A percentile compares a stretch with the other conserved stretches of the same genome.
These are phyloP conservation scores for Aspergillus thermomutatus DNA, from an alignment of 2,329 filamentous ascomycete species.

Conservation along the genomic window DNA sequence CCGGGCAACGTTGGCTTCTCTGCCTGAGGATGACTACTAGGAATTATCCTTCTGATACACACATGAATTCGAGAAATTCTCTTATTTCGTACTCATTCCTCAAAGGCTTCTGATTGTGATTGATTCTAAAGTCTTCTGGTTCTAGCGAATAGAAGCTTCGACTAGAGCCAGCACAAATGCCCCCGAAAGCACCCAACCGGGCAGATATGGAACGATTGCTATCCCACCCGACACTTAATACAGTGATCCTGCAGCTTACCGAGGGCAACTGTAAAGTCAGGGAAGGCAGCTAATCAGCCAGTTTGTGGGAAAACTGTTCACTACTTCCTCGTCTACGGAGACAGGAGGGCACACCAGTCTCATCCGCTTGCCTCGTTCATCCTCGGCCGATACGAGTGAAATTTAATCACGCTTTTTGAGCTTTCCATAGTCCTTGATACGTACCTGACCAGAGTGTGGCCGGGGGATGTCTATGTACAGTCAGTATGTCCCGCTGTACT, in stretches of 20 bases:
- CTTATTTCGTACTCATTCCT: not conserved
- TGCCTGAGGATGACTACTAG: not conserved
- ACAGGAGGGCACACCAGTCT: not conserved
- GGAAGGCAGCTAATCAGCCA: not conserved
- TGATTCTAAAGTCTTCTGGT: not conserved
- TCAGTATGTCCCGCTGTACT: not conserved
- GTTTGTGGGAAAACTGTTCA: not conserved
- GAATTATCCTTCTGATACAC: not conserved
- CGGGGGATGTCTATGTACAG: not conserved
- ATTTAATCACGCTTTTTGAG: not conserved
- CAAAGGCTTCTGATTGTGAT: not conserved
- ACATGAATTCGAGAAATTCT: not conserved
- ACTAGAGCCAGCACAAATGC: not conserved
- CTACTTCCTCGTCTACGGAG: not conserved
- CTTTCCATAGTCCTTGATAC: not conserved
- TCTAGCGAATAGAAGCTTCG: not conserved
- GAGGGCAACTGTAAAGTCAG: not conserved
- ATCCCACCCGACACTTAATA: not conserved
- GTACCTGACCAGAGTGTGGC: not conserved
- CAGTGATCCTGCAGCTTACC: not conserved
- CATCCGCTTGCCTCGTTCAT: not conserved
- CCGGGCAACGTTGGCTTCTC: conserved; percentile 3
- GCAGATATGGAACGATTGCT: not conserved
- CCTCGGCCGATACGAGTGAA: not conserved
- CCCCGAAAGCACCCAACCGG: not conserved